Base-by-base conservation (phyloP, 108 stramenopile species). In the Pseudonitzschia delicatissima region DNA sequence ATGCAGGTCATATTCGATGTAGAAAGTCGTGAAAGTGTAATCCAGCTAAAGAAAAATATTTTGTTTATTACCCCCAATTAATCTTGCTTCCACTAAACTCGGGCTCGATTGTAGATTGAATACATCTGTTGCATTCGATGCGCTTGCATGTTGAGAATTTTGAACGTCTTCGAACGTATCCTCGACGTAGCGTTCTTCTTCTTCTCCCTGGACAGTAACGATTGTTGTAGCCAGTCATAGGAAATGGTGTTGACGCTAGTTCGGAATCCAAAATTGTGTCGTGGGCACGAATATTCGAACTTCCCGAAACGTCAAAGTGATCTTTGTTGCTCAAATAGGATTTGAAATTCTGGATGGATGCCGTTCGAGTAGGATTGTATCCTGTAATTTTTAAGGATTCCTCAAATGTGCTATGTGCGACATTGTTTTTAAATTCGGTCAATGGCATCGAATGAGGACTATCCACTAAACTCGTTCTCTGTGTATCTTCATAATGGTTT, bases 11-110 rank as follows among this genome's bases (percentile, higher is more conserved):
- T 31, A 45, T 45, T 49, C 63, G 25, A 61, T 61, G 31, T 69
- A 69, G 20, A 71, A 64, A 53, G 9, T 62, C 70, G 32, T 63
- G 37, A 31, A 48, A 26, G 42, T 71, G 70, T 28, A 64, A 47
- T 21, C 62, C 70, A 13, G 66, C 73, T 34, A 74, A 28, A 18
- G 66, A 74, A 37, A 27, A 74, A 57, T 29, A 37, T 42, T 5
- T 67, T 17, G 35, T 7, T 47, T 3, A 1, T 33, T 29, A 48
- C 15, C 4, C 50, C 59, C 49, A 65, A 44, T 20, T 40, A 20
- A 39, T 67, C 60, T 36, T 55, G 18, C 37, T 20, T 61, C 39
- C 25, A 33, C 4, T 42, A 61, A 40, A 26, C 60, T 42, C 23
- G 60, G 39, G 27, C 60, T 42, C 5, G 60, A 42, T 61, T 61